A percentile compares a stretch with the other conserved stretches of the same genome.
These are phyloP conservation scores for Arabidopsis suecica DNA, from an alignment of 345 rosid species.

Conservation along the genomic window DNA sequence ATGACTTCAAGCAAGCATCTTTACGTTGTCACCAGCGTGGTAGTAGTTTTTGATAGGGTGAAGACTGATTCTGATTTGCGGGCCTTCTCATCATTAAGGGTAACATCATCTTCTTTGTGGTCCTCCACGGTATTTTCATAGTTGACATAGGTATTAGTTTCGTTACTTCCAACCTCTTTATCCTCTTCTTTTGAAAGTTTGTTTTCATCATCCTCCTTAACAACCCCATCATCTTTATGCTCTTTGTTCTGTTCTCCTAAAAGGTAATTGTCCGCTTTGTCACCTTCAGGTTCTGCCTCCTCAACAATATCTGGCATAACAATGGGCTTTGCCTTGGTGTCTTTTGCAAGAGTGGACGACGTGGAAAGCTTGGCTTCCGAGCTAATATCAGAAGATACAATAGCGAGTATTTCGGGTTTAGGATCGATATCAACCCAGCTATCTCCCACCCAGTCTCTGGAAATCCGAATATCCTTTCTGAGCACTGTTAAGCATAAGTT, in stretches of 20 bases:
- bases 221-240: constrained; percentile 49
- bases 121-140: constrained; percentile 42
- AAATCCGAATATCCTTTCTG: constrained; percentile 67
- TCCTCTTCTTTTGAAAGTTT: constrained; percentile 42
- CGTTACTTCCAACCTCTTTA: constrained; percentile 43
- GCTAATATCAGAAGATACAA: constrained; percentile 48
- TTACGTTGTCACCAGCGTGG: constrained; percentile 55
- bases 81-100: constrained; percentile 41
- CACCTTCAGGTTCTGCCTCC: constrained; percentile 51
- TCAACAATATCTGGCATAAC: constrained; percentile 44
- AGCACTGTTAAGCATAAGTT: constrained; percentile 57
- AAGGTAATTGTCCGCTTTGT: constrained; percentile 41
- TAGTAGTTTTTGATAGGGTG: constrained; percentile 48
- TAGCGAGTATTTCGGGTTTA: constrained; percentile 65
- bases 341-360: constrained; percentile 54
- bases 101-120: constrained; percentile 44
- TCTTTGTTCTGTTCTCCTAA: constrained; percentile 49
- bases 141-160: constrained; percentile 39
- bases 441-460: constrained; percentile 83
- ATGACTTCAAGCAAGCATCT: constrained; percentile 41
- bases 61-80: constrained; percentile 48
- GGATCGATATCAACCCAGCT: constrained; percentile 75
- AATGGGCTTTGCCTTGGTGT: constrained; percentile 43
- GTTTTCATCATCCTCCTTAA: constrained; percentile 40
- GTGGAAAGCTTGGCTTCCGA: constrained; percentile 56